Evolutionary conservation across 2,329 filamentous ascomycete species (phyloP).

Genomic region (Zasmidium citrigriseum): DNA sequence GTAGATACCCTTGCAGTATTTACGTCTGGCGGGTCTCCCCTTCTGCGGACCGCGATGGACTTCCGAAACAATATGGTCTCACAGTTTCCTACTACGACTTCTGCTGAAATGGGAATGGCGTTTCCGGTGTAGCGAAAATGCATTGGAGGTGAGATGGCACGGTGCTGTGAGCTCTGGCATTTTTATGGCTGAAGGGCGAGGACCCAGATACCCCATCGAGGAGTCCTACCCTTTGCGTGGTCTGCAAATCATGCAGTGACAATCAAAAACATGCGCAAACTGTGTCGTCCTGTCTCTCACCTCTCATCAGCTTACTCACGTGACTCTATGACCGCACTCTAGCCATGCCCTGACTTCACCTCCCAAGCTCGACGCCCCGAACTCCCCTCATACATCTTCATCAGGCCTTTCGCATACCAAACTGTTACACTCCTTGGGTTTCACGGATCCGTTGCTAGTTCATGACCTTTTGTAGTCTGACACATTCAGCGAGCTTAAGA

Average conservation of each 20-base stretch:
- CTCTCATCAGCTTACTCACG: not conserved
- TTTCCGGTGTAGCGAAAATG: conserved; percentile 10
- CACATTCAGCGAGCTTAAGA: too few relatives aligned
- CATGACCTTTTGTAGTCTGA: too few relatives aligned
- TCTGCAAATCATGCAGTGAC: conserved; percentile 9
- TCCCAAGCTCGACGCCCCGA: not conserved
- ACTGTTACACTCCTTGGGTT: too few relatives aligned
- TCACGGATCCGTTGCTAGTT: too few relatives aligned
- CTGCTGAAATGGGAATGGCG: conserved; percentile 3
- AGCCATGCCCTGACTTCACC: not conserved
- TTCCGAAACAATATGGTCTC: not conserved
- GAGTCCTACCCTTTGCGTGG: conserved; percentile 45
- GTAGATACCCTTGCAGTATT: not conserved
- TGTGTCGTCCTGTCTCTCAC: not conserved
- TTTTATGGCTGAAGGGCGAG: conserved; percentile 25
- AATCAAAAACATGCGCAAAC: conserved; percentile 17
- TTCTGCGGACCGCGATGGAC: not conserved
- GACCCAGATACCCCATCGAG: conserved; percentile 40
- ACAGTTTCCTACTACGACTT: not conserved
- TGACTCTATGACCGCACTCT: not conserved
- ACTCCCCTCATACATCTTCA: too few relatives aligned
- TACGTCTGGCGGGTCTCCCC: not conserved
- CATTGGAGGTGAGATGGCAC: conserved; percentile 32
- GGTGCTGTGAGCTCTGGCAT: conserved; percentile 25
- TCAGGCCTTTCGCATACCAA: too few relatives aligned